Conservation (phyloP, 345 rosid species). For the Lagerstroemia speciosa region DNA sequence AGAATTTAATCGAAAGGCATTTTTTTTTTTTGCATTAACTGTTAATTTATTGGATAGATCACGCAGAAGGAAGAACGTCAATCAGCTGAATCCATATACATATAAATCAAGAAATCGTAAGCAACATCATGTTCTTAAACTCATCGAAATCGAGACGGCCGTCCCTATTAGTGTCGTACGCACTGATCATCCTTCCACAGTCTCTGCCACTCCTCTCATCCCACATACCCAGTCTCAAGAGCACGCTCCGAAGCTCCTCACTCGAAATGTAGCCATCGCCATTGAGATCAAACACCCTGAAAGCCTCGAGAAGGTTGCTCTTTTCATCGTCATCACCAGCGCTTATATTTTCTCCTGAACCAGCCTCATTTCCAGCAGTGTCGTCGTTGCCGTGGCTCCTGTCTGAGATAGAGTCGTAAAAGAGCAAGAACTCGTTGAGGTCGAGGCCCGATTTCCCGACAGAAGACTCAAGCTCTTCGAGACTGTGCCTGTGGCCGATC, state of each 20-base stretch:
- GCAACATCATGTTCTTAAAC: slow-evolving; percentile 68
- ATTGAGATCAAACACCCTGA: slow-evolving; percentile 57
- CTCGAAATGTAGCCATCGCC: slow-evolving; percentile 65
- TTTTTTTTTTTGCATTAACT: too few species aligned
- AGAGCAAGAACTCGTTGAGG: slow-evolving; percentile 48
- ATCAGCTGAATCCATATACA: too few species aligned
- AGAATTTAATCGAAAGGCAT: too few species aligned
- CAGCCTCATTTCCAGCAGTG: not conserved
- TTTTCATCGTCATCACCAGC: not conserved
- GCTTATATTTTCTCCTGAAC: not conserved
- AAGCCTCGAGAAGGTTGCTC: slow-evolving; percentile 43
- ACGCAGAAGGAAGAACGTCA: too few species aligned
- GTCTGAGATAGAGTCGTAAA: slow-evolving; percentile 36
- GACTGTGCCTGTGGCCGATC: slow-evolving; percentile 27
- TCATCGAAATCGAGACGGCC: slow-evolving; percentile 73
- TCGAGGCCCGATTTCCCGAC: slow-evolving; percentile 53
- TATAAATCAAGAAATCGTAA: slow-evolving; percentile 11
- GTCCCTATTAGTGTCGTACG: slow-evolving; percentile 54
- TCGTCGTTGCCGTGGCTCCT: not conserved
- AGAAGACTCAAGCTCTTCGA: slow-evolving; percentile 41
- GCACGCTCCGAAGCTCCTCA: slow-evolving; percentile 61
- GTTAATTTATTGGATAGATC: too few species aligned
- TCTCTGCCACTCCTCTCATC: slow-evolving; percentile 42
- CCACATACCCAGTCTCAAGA: slow-evolving; percentile 62
- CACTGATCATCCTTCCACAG: slow-evolving; percentile 55